A percentile compares a stretch with the other conserved stretches of the same genome.
These are phyloP conservation scores for Dendrostoma leiphaemia DNA, from an alignment of 2,329 filamentous ascomycete species.

Conservation along the genomic window DNA sequence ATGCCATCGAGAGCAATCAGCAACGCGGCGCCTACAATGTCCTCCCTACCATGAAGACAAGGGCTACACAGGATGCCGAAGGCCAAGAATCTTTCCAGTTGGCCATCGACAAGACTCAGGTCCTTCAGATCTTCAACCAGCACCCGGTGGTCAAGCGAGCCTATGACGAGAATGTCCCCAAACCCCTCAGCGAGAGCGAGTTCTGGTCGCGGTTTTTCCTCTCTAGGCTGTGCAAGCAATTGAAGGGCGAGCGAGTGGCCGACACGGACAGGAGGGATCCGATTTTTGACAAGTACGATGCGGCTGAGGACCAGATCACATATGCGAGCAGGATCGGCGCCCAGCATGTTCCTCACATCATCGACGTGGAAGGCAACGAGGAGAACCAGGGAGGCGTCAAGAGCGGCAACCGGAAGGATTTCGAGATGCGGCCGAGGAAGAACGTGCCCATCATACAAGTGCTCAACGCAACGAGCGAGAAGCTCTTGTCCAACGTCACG, in stretches of 20 bases:
- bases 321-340: constrained; percentile 55
- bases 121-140: constrained; percentile 88
- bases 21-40: constrained; percentile 91
- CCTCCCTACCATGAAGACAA: constrained; percentile 80
- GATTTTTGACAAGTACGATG: constrained; percentile 83
- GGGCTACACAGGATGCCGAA: constrained; percentile 57
- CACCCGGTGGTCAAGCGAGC: constrained; percentile 87
- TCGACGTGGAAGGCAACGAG: constrained; percentile 92
- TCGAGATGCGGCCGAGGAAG: constrained; percentile 80
- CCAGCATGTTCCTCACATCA: constrained; percentile 77
- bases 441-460: constrained; percentile 88
- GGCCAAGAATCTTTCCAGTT: constrained; percentile 78
- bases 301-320: constrained; percentile 61
- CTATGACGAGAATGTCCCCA: constrained; percentile 90
- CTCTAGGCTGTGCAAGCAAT: constrained; percentile 83
- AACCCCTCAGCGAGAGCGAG: constrained; percentile 65
- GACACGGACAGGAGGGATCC: constrained; percentile 75
- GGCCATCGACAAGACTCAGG: constrained; percentile 72
- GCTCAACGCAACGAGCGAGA: constrained; percentile 87
- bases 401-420: constrained; percentile 80
- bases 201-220: constrained; percentile 97
- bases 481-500: constrained; percentile 85
- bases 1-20: constrained; percentile 86
- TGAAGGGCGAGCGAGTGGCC: constrained; percentile 83
- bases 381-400: constrained; percentile 85